These are phyloP conservation scores for Cercophora newfieldiana DNA, from an alignment of 495 filamentous ascomycete species.

Conservation along the genomic window DNA sequence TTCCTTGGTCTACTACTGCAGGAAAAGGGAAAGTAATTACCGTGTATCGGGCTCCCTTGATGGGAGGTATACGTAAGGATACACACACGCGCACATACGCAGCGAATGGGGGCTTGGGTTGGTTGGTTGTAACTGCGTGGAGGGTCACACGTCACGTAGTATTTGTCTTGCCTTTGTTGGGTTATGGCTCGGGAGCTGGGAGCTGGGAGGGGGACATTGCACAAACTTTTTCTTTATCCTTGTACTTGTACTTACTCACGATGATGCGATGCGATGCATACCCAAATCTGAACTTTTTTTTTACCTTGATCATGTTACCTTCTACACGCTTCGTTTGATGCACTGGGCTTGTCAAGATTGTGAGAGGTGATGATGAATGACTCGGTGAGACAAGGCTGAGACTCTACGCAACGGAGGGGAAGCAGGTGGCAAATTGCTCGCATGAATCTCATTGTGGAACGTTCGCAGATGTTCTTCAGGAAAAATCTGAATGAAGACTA, in stretches of 20 bases:
- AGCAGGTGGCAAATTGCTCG: no score
- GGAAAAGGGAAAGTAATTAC: background rate
- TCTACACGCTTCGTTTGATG: background rate
- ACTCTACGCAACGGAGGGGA: no score
- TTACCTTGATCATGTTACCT: background rate
- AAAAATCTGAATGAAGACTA: no score
- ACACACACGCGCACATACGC: background rate
- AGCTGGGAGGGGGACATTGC: background rate
- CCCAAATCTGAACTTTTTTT: background rate
- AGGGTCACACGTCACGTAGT: background rate
- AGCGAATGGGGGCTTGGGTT: background rate
- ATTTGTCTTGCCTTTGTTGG: background rate
- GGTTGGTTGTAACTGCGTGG: background rate
- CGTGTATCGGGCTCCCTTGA: background rate
- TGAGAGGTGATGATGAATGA: no score
- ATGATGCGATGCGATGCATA: background rate
- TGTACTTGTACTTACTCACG: background rate
- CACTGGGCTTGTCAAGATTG: no score
- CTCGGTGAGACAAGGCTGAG: no score
- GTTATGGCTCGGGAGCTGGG: background rate
- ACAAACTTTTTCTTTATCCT: background rate
- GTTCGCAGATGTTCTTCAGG: no score
- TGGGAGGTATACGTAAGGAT: background rate
- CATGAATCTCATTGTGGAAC: no score
- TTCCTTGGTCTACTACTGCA: background rate